These are phyloP conservation scores for Amauroascus niger DNA, from an alignment of 2,329 filamentous ascomycete species.

Conservation along the genomic window DNA sequence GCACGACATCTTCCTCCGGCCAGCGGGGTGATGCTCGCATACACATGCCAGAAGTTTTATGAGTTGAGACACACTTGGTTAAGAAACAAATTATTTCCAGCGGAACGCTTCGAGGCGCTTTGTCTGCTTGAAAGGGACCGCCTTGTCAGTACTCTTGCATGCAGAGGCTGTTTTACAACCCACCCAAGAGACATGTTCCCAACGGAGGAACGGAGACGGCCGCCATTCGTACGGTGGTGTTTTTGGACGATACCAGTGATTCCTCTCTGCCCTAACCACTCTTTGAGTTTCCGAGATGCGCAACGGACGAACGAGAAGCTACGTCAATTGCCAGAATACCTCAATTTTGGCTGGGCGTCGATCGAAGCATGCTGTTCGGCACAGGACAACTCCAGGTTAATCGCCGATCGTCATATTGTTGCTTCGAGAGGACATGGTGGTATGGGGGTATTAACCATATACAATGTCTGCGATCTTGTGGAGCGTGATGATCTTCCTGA, in stretches of 20 bases:
- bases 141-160: background rate
- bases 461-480: background rate
- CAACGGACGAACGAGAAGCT: background rate
- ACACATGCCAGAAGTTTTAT: conserved; percentile 4
- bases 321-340: background rate
- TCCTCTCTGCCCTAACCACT: background rate
- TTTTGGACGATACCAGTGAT: background rate
- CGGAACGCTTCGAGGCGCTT: conserved; percentile 4
- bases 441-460: background rate
- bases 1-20: background rate
- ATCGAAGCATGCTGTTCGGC: background rate
- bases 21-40: background rate
- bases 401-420: background rate
- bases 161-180: background rate
- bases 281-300: background rate
- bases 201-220: background rate
- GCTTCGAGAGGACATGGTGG: background rate
- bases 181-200: background rate
- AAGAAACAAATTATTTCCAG: background rate
- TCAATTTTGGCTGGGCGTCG: background rate
- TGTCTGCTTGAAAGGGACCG: conserved; percentile 1
- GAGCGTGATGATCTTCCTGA: background rate
- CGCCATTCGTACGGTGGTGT: background rate
- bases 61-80: background rate
- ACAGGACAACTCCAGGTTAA: background rate